Conservation (phyloP, 179 eudicot species). For the Heliamphora pulchella region DNA sequence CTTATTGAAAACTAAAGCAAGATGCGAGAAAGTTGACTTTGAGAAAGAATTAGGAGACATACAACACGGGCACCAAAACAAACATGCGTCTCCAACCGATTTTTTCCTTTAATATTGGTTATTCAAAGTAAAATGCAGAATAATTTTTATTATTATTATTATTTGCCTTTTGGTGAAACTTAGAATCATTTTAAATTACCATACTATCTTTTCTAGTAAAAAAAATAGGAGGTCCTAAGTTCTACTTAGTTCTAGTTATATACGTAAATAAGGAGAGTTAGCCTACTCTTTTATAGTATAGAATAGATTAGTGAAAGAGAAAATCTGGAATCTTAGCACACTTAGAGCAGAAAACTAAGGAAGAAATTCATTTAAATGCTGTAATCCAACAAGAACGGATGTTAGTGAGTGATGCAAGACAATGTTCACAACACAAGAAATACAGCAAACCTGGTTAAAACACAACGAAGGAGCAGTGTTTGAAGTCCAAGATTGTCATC, state of each 20-base stretch:
- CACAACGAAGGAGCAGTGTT: slow-evolving; percentile 17
- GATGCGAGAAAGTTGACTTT: no score
- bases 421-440: slow-evolving; percentile 12
- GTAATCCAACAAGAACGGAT: not conserved
- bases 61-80: no score
- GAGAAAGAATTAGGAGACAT: no score
- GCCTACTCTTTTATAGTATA: not conserved
- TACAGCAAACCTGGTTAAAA: slow-evolving; percentile 26
- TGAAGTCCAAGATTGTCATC: slow-evolving; percentile 26
- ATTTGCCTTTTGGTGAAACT: not conserved
- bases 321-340: slow-evolving; percentile 1
- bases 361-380: slow-evolving; percentile 3
- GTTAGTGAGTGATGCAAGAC: slow-evolving; percentile 8
- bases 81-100: no score
- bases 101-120: not conserved
- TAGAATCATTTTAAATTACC: not conserved
- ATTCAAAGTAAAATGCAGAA: not conserved
- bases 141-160: not conserved
- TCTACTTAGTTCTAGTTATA: not conserved
- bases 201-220: not conserved
- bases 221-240: not conserved
- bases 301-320: not conserved
- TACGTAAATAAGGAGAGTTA: not conserved
- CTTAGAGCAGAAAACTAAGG: not conserved
- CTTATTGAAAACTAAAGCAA: no score